Evolutionary conservation across 106 monocot genomes (phyloP), one percentile per base, ranked within the genome.

Genomic region (Vanilla planifolia): DNA sequence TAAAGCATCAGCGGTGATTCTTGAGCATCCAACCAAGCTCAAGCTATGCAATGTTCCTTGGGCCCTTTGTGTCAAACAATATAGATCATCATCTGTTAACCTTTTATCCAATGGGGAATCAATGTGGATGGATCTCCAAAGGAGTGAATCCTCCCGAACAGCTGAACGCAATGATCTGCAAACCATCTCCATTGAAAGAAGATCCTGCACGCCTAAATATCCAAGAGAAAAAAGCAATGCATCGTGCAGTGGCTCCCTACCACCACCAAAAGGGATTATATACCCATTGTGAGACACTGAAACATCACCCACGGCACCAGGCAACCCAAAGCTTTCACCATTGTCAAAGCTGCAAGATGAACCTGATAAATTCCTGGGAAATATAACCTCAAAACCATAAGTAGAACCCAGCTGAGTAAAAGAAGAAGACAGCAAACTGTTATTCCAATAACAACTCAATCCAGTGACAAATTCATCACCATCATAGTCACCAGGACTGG

Each of bases 121-220:
- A 25, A 96, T 83, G 24, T 83, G 79, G 60, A 96, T 76, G 40
- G 69, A 76, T 59, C 70, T 83, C 89, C 89, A 95, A 26, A 87
- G 59, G 23, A 76, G 64, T 11, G 78, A 51, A 50, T 96, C 86
- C n/a, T 42, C 66, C 55, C 53, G 53, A 15, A 96, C 74, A 16
- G 80, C 66, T 5, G 27, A 17, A n/a, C 41, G 64, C 61, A 86
- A 47, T 5, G 85, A 70, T 64, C 74, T 96, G 67, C 90, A 96
- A 8, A 90, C 95, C 64, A 72, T 74, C 46, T 90, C 83, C 2
- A 84, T 68, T 0, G 80, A 73, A 23, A 96, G 80, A 40, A 90
- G 78, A 55, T 86, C 90, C 17, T 60, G 52, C 35, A 87, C 43
- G 11, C 71, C 86, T 66, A 90, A 53, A 64, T 84, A 79, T 25